Evolutionary conservation across 176 grass and related monocot species (phyloP), one percentile per base, ranked within the genome.

Genomic region (Rhynchospora breviuscula): DNA sequence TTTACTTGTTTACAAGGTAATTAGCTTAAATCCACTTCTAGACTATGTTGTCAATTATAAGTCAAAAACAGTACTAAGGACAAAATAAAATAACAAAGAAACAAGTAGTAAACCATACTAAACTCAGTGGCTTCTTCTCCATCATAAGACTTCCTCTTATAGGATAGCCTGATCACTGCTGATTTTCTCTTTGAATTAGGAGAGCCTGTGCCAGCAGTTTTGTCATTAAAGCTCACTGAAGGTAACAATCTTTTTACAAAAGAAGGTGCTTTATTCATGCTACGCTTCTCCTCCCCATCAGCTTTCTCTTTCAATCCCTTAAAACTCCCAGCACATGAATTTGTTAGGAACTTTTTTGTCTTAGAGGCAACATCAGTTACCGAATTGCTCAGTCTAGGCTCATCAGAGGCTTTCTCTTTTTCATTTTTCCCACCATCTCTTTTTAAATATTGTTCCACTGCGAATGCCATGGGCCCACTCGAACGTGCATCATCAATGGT

Each of bases 151-250:
- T 88, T 97, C 77, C 92, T 95, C 83, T 91, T 91, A 83, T 95
- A 98, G n/a, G 91, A 91, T 26, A 98, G 83, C 53, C 83, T 88
- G 49, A 98, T 90, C 23, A 95, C 88, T 29, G 96, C 90, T 33
- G 96, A 90, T 49, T 88, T 98, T 76, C 87, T 93, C 80, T 90
- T 98, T 74, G 75, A 87, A 85, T 9, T 74, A 18, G 81, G 85
- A 47, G 91, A 85, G 67, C 89, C 91, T 26, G 79, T 88, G 45
- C 80, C 67, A 17, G 90, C 72, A n/a, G 85, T 23, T 81, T 51
- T 95, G n/a, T 95, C 89, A 65, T 90, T 98, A 49, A 98, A 95
- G 84, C 93, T 95, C 31, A 95, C 68, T 58, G 96, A 98, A 22
- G 94, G 91, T 64, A 93, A 61, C 56, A 95, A 78, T 85, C 88